phyloP scores from a whole-genome alignment of 2,329 filamentous ascomycete species.

The Diaporthe citrichinensis region DNA sequence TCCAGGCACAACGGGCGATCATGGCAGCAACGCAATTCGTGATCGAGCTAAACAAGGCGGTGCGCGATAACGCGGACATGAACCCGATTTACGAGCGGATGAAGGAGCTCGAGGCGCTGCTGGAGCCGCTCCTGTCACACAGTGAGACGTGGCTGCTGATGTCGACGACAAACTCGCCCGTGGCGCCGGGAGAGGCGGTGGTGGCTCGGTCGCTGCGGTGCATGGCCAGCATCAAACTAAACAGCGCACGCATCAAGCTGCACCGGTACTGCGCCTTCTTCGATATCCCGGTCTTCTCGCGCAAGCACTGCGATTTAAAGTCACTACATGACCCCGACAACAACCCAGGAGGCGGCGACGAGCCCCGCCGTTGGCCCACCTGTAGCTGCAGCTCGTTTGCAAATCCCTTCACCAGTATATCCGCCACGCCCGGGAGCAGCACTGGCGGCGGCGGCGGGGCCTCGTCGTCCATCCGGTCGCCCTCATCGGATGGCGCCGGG shows the following conservation, averaged over 20 bases:
- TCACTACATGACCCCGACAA: conserved; percentile 46
- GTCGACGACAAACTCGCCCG: conserved; percentile 52
- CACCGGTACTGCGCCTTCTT: conserved; percentile 67
- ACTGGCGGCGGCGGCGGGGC: not conserved
- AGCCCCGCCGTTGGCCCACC: conserved; percentile 51
- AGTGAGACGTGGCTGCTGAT: conserved; percentile 54
- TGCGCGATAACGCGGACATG: conserved; percentile 54
- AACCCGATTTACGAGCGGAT: conserved; percentile 57
- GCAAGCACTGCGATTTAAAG: conserved; percentile 64
- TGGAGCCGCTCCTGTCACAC: conserved; percentile 55
- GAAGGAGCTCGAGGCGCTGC: conserved; percentile 55
- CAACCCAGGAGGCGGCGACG: conserved; percentile 44
- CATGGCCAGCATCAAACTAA: conserved; percentile 65
- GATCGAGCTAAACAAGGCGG: conserved; percentile 60
- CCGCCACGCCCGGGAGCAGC: conserved; percentile 10
- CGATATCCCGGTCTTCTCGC: conserved; percentile 63
- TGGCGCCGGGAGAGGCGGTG: conserved; percentile 56
- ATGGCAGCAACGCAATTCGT: conserved; percentile 63
- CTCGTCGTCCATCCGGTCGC: conserved; percentile 16
- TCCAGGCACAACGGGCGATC: conserved; percentile 64
- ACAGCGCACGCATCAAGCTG: conserved; percentile 66
- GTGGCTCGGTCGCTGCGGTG: conserved; percentile 60
- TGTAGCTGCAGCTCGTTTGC: conserved; percentile 53
- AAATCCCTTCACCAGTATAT: conserved; percentile 48
- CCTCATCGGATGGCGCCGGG: conserved; percentile 34